Conservation (phyloP, 148 eudicot species). For the Rhododendron griersonianum region DNA sequence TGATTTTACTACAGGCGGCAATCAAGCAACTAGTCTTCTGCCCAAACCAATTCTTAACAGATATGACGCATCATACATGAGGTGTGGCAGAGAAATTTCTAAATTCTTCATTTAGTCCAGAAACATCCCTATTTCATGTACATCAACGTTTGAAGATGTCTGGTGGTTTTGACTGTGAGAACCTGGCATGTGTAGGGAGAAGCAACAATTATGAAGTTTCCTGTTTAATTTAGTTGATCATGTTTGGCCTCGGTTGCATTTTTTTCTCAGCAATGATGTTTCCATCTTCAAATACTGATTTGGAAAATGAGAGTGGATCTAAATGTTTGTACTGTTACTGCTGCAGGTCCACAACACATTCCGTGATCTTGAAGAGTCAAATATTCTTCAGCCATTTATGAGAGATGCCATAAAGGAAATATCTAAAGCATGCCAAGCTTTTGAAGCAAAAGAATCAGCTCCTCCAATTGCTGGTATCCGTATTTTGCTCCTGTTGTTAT, state of each 20-base stretch:
- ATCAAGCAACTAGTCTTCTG: not conserved
- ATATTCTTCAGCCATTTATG: conserved; percentile 77
- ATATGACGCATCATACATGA: not conserved
- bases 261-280: not conserved
- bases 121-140: not conserved
- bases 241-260: not conserved
- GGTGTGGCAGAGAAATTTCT: not conserved
- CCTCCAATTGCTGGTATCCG: conserved; percentile 72
- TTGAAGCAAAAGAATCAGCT: conserved; percentile 93
- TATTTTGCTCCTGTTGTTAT: conserved; percentile 3
- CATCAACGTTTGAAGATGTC: not conserved
- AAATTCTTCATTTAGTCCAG: not conserved
- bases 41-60: not conserved
- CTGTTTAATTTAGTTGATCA: conserved; percentile 2
- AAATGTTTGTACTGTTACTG: not conserved
- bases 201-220: not conserved
- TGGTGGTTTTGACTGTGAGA: not conserved
- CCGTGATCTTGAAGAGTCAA: conserved; percentile 81
- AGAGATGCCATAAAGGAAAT: conserved; percentile 79
- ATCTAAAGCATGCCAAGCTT: conserved; percentile 77
- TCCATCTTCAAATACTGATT: not conserved
- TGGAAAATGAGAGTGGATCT: not conserved
- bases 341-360: conserved; percentile 75
- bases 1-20: not conserved
- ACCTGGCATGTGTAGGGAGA: not conserved